Conservation (phyloP, 2,329 filamentous ascomycete species). For the Fusarium caatingaense region DNA sequence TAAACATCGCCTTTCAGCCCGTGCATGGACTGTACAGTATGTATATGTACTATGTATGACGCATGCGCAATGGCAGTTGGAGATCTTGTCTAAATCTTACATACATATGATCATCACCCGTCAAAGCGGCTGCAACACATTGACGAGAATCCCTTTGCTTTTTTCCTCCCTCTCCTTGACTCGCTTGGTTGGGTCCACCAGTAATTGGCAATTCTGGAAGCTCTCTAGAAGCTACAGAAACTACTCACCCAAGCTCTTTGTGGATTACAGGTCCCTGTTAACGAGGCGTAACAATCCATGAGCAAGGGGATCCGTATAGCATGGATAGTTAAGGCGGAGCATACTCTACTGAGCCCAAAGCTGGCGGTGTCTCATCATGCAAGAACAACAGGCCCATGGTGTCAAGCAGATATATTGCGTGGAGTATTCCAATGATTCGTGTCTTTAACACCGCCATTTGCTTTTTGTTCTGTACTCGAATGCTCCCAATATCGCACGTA, state of each 20-base stretch:
- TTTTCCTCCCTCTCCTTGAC: slow-evolving; percentile 14
- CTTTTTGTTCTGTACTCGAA: not conserved
- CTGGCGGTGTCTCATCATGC: slow-evolving; percentile 7
- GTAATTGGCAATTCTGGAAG: slow-evolving; percentile 34
- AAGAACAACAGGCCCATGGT: slow-evolving; percentile 15
- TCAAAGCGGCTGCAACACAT: slow-evolving; percentile 25
- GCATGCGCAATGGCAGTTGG: slow-evolving; percentile 14
- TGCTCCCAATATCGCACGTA: slow-evolving; percentile 8
- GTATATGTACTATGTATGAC: not conserved
- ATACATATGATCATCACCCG: slow-evolving; percentile 24
- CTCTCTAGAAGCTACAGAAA: slow-evolving; percentile 20
- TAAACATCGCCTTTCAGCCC: not conserved
- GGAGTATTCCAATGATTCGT: not conserved
- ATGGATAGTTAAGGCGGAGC: slow-evolving; percentile 34
- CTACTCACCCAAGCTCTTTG: slow-evolving; percentile 4
- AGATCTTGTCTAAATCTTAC: slow-evolving; percentile 21
- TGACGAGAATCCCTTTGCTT: slow-evolving; percentile 25
- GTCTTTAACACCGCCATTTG: slow-evolving; percentile 9
- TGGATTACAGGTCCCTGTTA: slow-evolving; percentile 29
- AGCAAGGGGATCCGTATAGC: slow-evolving; percentile 28
- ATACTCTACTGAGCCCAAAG: slow-evolving; percentile 11
- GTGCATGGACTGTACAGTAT: slow-evolving; percentile 5
- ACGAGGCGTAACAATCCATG: slow-evolving; percentile 28
- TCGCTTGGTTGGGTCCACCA: slow-evolving; percentile 25
- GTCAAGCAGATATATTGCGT: not conserved